phyloP scores from a whole-genome alignment of 2,329 filamentous ascomycete genomes.

The Colletotrichum cordylinicola region DNA sequence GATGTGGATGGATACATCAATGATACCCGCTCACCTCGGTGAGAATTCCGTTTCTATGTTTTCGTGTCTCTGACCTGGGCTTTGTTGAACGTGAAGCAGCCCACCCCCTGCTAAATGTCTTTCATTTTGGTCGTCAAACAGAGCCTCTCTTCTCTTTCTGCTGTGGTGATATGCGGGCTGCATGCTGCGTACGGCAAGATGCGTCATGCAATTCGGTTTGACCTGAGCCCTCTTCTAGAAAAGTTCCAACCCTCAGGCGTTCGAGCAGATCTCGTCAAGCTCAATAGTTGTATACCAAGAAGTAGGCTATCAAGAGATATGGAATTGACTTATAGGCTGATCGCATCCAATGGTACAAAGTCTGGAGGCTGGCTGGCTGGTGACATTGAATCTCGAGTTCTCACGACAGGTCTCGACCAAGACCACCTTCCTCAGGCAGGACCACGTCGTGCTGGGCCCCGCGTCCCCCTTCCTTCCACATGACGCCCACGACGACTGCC shows the following conservation, averaged over 20 bases:
- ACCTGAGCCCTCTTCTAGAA: background rate
- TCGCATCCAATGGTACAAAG: background rate
- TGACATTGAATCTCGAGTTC: background rate
- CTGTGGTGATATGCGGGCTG: background rate
- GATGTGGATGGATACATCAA: background rate
- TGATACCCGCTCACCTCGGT: constrained; percentile 16
- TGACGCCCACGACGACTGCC: background rate
- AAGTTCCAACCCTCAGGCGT: background rate
- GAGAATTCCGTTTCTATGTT: background rate
- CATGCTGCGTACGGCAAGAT: background rate
- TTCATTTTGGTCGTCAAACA: background rate
- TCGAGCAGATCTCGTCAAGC: background rate
- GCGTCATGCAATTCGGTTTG: background rate
- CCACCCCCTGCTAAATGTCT: background rate
- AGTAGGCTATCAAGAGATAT: background rate
- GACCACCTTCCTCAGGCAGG: background rate
- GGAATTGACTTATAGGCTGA: background rate
- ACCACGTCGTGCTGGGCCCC: background rate
- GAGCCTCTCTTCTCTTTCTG: background rate
- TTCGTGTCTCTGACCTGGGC: background rate
- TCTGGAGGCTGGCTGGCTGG: background rate
- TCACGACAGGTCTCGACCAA: background rate
- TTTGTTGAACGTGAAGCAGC: background rate
- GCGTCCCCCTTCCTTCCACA: background rate
- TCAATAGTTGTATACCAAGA: background rate